A percentile compares a stretch with the other conserved stretches of the same genome.
Conservation (phyloP, 495 filamentous ascomycete species). For the Daldinia loculata region DNA sequence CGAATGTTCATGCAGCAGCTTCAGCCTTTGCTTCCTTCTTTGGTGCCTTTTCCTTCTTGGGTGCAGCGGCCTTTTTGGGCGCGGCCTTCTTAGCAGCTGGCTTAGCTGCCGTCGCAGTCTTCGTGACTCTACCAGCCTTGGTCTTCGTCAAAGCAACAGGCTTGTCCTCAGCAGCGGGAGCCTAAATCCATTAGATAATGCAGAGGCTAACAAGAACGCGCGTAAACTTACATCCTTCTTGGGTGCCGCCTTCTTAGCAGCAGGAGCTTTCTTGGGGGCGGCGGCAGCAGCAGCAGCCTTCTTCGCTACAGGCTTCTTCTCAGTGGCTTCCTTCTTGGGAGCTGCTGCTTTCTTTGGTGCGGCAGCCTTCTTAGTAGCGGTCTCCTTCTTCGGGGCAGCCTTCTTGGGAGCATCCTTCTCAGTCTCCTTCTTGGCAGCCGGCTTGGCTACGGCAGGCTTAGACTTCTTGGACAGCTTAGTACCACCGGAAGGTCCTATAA, state of each 20-base stretch:
- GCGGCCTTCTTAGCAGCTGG: conserved; percentile 67
- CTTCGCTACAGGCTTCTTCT: conserved; percentile 61
- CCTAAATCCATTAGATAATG: conserved; percentile 41
- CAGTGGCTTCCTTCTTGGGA: conserved; percentile 57
- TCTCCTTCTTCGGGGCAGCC: conserved; percentile 49
- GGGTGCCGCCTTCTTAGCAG: conserved; percentile 61
- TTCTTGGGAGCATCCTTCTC: conserved; percentile 58
- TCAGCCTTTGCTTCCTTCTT: conserved; percentile 68
- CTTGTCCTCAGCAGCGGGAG: conserved; percentile 75
- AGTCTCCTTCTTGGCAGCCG: conserved; percentile 58
- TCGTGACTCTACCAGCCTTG: conserved; percentile 89
- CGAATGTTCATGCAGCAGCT: conserved; percentile 47
- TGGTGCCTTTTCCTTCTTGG: conserved; percentile 71
- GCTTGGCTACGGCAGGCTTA: conserved; percentile 52
- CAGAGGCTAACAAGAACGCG: background rate
- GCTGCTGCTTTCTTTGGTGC: conserved; percentile 54
- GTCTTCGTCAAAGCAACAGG: conserved; percentile 81
- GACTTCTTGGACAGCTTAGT: conserved; percentile 97
- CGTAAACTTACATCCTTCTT: conserved; percentile 55
- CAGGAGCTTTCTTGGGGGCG: conserved; percentile 61
- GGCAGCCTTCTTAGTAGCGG: conserved; percentile 51
- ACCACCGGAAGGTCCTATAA: conserved; percentile 83
- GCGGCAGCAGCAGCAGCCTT: conserved; percentile 50
- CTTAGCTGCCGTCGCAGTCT: conserved; percentile 63
- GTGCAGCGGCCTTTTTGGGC: conserved; percentile 64